These are phyloP conservation scores for Persicaria maculosa DNA, from an alignment of 148 eudicot species.

Conservation along the genomic window DNA sequence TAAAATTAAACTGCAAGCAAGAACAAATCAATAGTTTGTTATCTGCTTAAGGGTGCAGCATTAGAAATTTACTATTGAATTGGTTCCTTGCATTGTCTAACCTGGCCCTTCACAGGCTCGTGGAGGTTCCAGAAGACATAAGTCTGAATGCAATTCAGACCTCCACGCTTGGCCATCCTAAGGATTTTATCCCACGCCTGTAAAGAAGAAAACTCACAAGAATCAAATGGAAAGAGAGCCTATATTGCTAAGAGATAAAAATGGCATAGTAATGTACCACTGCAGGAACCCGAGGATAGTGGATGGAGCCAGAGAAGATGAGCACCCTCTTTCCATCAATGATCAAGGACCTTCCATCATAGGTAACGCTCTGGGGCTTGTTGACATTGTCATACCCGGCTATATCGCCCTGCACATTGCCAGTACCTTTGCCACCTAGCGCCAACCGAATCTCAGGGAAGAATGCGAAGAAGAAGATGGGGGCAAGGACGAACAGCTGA, in stretches of 20 bases:
- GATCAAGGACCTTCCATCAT: conserved; percentile 39
- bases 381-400: neutral
- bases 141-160: conserved; percentile 46
- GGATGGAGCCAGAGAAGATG: conserved; percentile 52
- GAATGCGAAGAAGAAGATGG: neutral
- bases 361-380: conserved; percentile 22
- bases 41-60: too few relatives aligned
- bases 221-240: neutral
- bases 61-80: too few relatives aligned
- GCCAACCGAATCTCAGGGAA: neutral
- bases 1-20: conserved; percentile 47
- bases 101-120: conserved; percentile 58
- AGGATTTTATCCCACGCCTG: conserved; percentile 50
- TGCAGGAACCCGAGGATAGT: conserved; percentile 42
- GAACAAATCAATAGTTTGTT: neutral
- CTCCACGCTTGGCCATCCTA: conserved; percentile 43
- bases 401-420: neutral
- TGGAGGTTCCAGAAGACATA: conserved; percentile 64
- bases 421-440: neutral
- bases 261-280: conserved; percentile 20
- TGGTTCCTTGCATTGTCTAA: neutral
- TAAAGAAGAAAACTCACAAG: neutral
- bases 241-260: neutral
- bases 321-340: conserved; percentile 39
- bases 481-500: neutral